phyloP scores from a whole-genome alignment of 306 rosid genomes.

The Begonia peltatifolia region DNA sequence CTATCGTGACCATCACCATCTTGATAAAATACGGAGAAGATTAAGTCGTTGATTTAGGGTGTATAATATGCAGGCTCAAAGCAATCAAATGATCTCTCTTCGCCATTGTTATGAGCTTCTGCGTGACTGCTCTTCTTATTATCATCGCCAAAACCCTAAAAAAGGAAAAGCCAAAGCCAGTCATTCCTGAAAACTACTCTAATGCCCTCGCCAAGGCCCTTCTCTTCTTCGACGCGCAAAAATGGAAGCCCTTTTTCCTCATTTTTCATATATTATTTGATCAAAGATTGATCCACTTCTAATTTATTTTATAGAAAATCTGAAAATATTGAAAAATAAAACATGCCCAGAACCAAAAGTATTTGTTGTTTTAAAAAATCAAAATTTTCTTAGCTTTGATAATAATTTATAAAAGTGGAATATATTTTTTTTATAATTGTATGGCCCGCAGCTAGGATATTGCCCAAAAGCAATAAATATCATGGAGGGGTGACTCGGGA shows the following conservation, averaged over 20 bases:
- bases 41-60: slow-evolving; percentile 46
- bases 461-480: slow-evolving; percentile 29
- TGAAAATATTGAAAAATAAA: background rate
- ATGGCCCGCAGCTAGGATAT: slow-evolving; percentile 28
- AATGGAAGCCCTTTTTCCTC: slow-evolving; percentile 20
- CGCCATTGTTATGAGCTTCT: slow-evolving; percentile 18
- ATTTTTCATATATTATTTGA: background rate
- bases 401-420: background rate
- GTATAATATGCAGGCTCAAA: slow-evolving; percentile 22
- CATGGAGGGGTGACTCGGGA: slow-evolving; percentile 49
- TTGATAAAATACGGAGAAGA: slow-evolving; percentile 15
- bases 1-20: slow-evolving; percentile 1
- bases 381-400: background rate
- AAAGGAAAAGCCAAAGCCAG: slow-evolving; percentile 10
- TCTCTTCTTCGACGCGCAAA: slow-evolving; percentile 51
- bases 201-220: slow-evolving; percentile 41
- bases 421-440: too few relatives aligned
- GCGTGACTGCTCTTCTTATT: slow-evolving; percentile 33
- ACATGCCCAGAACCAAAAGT: too few relatives aligned
- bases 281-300: background rate
- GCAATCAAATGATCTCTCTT: slow-evolving; percentile 27
- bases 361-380: too few relatives aligned
- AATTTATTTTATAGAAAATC: background rate
- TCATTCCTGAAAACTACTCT: slow-evolving; percentile 37
- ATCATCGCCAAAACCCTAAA: slow-evolving; percentile 27